Conservation (phyloP, 768 basidiomycete genomes). For the Hypholoma fasciculare region DNA sequence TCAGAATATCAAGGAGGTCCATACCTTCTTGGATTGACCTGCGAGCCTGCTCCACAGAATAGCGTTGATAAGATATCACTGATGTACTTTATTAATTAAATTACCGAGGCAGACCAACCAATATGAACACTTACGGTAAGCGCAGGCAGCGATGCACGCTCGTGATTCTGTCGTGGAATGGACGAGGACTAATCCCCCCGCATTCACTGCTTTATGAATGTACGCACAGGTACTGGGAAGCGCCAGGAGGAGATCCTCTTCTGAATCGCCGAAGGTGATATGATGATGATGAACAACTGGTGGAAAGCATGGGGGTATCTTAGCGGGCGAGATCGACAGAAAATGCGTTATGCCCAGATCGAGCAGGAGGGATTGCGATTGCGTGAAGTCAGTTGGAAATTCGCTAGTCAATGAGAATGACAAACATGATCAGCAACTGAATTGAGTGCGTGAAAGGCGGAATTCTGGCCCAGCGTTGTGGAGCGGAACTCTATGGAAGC, state of each 20-base stretch:
- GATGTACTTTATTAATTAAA: neutral
- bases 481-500: neutral
- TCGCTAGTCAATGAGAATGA: conserved; percentile 34
- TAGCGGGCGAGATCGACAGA: conserved; percentile 55
- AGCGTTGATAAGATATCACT: conserved; percentile 49
- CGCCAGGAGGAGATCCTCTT: conserved; percentile 42
- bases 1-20: conserved; percentile 12
- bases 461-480: neutral
- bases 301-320: conserved; percentile 30
- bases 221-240: conserved; percentile 48
- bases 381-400: conserved; percentile 53
- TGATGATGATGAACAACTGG: conserved; percentile 38
- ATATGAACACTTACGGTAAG: conserved; percentile 44
- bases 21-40: conserved; percentile 44
- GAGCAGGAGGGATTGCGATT: conserved; percentile 48
- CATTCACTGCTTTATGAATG: conserved; percentile 39
- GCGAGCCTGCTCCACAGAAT: conserved; percentile 40
- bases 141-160: conserved; percentile 52
- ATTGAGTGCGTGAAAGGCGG: neutral
- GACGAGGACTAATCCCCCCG: conserved; percentile 50
- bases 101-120: neutral
- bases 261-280: conserved; percentile 38
- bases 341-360: conserved; percentile 56
- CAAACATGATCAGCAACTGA: neutral
- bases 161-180: conserved; percentile 54